Evolutionary conservation across 345 rosid genomes (phyloP).

Genomic region (Garcia nutans): DNA sequence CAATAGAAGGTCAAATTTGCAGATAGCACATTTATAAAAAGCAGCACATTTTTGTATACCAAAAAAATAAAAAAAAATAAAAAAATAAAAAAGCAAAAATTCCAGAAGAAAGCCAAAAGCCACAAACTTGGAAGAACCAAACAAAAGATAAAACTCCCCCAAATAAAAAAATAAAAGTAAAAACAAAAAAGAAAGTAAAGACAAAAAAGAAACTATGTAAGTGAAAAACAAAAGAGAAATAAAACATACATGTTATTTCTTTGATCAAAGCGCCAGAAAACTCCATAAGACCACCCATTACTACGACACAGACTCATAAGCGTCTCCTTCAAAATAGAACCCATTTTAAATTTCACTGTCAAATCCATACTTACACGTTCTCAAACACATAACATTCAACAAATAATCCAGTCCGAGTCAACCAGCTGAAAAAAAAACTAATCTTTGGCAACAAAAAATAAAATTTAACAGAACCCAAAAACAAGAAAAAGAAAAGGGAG

Average conservation of each 20-base stretch:
- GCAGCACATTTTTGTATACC: no score
- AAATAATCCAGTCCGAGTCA: neutral
- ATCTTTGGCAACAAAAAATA: conserved; percentile 5
- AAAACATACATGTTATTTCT: conserved; percentile 62
- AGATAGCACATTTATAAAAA: neutral
- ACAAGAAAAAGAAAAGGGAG: neutral
- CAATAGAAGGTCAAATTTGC: neutral
- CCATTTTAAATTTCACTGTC: conserved; percentile 13
- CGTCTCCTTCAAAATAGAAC: conserved; percentile 41
- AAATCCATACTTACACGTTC: conserved; percentile 24
- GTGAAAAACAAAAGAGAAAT: neutral
- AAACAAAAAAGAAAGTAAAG: conserved; percentile 3
- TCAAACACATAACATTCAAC: conserved; percentile 12
- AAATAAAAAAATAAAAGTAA: neutral
- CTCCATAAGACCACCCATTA: conserved; percentile 84
- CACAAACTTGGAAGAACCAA: conserved; percentile 10
- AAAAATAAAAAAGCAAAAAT: neutral
- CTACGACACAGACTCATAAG: conserved; percentile 64
- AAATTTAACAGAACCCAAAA: neutral
- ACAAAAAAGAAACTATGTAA: neutral
- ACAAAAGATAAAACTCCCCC: neutral
- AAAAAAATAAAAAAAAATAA: neutral
- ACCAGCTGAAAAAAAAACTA: neutral
- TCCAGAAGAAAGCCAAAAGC: conserved; percentile 5
- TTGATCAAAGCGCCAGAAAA: conserved; percentile 74